Conservation (phyloP, 2,329 filamentous ascomycete genomes). For the Aspergillus sp. region DNA sequence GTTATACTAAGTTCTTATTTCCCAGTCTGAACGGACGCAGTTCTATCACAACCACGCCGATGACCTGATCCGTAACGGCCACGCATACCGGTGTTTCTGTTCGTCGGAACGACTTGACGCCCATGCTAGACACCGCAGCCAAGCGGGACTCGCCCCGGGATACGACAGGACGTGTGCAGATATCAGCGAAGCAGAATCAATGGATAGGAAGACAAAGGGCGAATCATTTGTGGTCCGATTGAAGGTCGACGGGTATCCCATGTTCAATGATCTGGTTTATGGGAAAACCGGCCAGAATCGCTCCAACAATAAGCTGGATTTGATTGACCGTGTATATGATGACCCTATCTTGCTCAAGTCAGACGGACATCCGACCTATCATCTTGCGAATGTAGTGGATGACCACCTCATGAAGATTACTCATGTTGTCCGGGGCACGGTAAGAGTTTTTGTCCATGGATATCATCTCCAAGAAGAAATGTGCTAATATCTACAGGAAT, state of each 20-base stretch:
- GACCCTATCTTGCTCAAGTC: slow-evolving; percentile 89
- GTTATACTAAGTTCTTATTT: slow-evolving; percentile 1
- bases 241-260: slow-evolving; percentile 59
- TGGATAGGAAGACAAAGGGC: slow-evolving; percentile 62
- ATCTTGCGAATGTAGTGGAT: slow-evolving; percentile 94
- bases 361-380: slow-evolving; percentile 91
- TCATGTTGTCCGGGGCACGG: slow-evolving; percentile 84
- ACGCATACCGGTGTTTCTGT: slow-evolving; percentile 94
- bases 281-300: slow-evolving; percentile 54
- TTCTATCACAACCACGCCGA: slow-evolving; percentile 70
- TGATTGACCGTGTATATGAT: slow-evolving; percentile 55
- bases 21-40: slow-evolving; percentile 69
- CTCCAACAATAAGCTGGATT: slow-evolving; percentile 42
- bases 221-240: slow-evolving; percentile 76
- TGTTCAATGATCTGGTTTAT: slow-evolving; percentile 75
- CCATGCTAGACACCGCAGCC: slow-evolving; percentile 60
- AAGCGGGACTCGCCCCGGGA: slow-evolving; percentile 53
- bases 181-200: slow-evolving; percentile 63
- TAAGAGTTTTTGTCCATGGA: slow-evolving; percentile 34
- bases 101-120: slow-evolving; percentile 63
- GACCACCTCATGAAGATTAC: slow-evolving; percentile 95
- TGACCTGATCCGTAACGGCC: slow-evolving; percentile 62
- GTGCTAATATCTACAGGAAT: slow-evolving; percentile 57
- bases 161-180: slow-evolving; percentile 71
- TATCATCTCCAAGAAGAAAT: not conserved